Evolutionary conservation across 164 flowering plant species (phyloP), one percentile per base, ranked within the genome.

Genomic region (Stephania cephalantha): DNA sequence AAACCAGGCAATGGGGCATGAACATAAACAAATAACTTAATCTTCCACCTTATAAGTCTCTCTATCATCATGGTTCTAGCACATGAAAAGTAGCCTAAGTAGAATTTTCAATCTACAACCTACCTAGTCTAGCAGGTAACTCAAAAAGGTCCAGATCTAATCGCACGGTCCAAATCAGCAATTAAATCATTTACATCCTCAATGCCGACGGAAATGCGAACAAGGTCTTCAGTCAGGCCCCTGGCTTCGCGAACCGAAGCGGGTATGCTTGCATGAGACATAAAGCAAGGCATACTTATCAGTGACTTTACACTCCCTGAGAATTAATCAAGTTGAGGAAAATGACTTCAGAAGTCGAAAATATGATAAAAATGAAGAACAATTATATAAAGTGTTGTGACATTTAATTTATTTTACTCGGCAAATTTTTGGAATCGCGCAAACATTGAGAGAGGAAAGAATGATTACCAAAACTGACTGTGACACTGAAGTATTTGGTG

Each of bases 241-340:
- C 99, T 85, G 17, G 94, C 89, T 78, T 94, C 93, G 1, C 99
- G 95, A 22, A 89, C 94, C 30, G 84, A 86, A 63, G 87, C 89
- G 15, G 99, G 98, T 82, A 96, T 94, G 82, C 89, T 86, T 77
- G 98, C 95, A 87, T 96, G 98, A 31, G 98, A 94, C 99, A 96
- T 94, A 75, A 94, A 96, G 88, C 99, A 92, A 3, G 98, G 98
- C 94, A 96, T 77, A 90, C 98, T 96, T 73, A 94, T 94, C 42
- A 96, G 97, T 17, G 98, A 94, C 84, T 96, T 96, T 74, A 94
- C 98, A 82, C 99, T 92, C 74, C 99, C 98, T 92, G 79, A 58
- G 25, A 74, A 70, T 45, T 4, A 35, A 30, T 20, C 6, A 5
- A 69, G 15, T 5, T 46, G 30, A 70, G 29, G 17, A 46, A 46